A percentile compares a stretch with the other conserved stretches of the same genome.
Conservation (phyloP, 306 rosid species). For the Purshia tridentata region DNA sequence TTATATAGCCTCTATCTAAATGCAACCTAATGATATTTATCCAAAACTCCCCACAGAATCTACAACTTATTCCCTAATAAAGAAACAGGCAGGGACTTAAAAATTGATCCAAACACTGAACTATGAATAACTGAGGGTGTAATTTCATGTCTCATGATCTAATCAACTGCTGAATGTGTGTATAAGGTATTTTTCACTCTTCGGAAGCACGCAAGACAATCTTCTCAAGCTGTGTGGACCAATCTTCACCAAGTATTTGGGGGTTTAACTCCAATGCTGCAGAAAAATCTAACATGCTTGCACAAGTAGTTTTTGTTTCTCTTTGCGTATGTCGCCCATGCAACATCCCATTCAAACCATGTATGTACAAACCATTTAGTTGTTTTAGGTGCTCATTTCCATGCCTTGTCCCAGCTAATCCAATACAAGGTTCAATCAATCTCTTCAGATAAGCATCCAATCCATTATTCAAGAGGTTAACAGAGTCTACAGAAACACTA, state of each 20-base stretch:
- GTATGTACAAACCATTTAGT: slow-evolving; percentile 16
- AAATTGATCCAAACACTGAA: slow-evolving; percentile 36
- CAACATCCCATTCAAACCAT: slow-evolving; percentile 36
- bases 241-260: slow-evolving; percentile 72
- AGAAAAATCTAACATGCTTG: slow-evolving; percentile 60
- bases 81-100: slow-evolving; percentile 28
- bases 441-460: slow-evolving; percentile 85
- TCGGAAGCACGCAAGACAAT: slow-evolving; percentile 58
- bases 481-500: slow-evolving; percentile 55
- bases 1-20: slow-evolving; percentile 49
- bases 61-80: slow-evolving; percentile 38
- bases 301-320: slow-evolving; percentile 31
- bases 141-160: slow-evolving; percentile 30
- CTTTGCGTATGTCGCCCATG: slow-evolving; percentile 43
- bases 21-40: slow-evolving; percentile 35
- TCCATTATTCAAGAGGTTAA: slow-evolving; percentile 76
- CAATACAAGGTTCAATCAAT: slow-evolving; percentile 65
- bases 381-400: slow-evolving; percentile 36
- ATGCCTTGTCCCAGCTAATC: slow-evolving; percentile 53
- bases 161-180: slow-evolving; percentile 12
- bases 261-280: slow-evolving; percentile 79
- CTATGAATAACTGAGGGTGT: slow-evolving; percentile 33
- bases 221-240: slow-evolving; percentile 84
- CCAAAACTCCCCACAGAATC: slow-evolving; percentile 30
- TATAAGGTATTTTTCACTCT: slow-evolving; percentile 45